phyloP scores from a whole-genome alignment of 139 green algal species.

The Chlorella ohadii region DNA sequence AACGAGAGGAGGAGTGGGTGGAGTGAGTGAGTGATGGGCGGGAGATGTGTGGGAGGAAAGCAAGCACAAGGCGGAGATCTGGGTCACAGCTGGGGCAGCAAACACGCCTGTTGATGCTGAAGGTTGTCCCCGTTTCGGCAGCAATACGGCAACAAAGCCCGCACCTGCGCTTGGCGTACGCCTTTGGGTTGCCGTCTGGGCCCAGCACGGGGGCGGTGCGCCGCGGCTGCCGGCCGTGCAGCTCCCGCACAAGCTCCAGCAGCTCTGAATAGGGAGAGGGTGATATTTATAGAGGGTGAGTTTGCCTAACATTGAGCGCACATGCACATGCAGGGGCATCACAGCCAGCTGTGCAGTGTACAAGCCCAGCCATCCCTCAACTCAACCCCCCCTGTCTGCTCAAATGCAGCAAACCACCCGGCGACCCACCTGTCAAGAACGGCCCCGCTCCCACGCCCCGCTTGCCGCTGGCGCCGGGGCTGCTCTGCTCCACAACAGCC shows the following conservation, averaged over 20 bases:
- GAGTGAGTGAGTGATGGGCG: too few species aligned
- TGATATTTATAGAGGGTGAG: neutral
- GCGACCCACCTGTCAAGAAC: neutral
- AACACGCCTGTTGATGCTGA: too few species aligned
- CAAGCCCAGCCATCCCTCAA: too few species aligned
- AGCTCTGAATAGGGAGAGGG: constrained; percentile 1
- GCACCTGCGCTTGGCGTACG: constrained; percentile 36
- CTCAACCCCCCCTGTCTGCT: too few species aligned
- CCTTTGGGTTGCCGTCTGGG: constrained; percentile 5
- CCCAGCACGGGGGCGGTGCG: constrained; percentile 33
- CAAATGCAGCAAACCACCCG: neutral
- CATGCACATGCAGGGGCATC: neutral
- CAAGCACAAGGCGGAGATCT: too few species aligned
- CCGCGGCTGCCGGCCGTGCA: constrained; percentile 23
- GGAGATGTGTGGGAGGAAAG: too few species aligned
- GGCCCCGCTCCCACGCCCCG: neutral
- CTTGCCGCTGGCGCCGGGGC: neutral
- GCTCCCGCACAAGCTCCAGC: neutral
- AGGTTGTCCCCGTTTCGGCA: too few species aligned
- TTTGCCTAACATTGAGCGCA: neutral
- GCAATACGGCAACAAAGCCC: too few species aligned
- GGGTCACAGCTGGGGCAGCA: too few species aligned
- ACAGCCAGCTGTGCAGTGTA: too few species aligned
- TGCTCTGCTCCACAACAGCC: neutral
- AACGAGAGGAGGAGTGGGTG: too few species aligned